Base-by-base conservation (phyloP, 2,329 filamentous ascomycete species). In the Drechslera avenae region DNA sequence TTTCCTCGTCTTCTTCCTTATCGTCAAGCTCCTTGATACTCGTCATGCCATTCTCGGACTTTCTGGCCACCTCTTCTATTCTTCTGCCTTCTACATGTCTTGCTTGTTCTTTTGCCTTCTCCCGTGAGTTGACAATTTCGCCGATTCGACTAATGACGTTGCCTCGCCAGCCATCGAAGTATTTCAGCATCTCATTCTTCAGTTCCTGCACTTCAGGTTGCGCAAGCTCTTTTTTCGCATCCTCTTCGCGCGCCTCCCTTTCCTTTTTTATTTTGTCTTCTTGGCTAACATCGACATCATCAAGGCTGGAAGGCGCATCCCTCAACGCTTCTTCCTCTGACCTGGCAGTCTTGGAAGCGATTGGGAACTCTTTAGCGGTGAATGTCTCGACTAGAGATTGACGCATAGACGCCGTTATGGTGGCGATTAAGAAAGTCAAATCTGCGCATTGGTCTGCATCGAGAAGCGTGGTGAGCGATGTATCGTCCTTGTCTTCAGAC, bases 141-240 rank as follows among this genome's bases (percentile, higher is more conserved):
- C 85, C 83, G 18, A 96, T 77, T 12, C 91, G 83, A 49, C 84
- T 81, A 33, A 90, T 76, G 8, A 96, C 83, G 10, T 79, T 78
- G 5, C 84, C 80, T 63, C 90, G 84, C 93, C 93, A 97, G 57
- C 90, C 87, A 50, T 88, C 85, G 68, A 93, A 96, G 67, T 87
- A 86, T 5, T 80, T 76, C 4, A 95, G 69, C 1, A 86, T 82
- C 46, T 88, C 86, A 56, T 83, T 85, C 75, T 86, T 91, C 62
- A 91, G 74, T 62, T 90, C 86, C 50, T 81, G 75, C 54, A 87
- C 79, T 46, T 78, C 77, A 3, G 76, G 75, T 3, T 74, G 74
- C 14, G 75, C 77, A 8, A 84, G 68, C 52, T 83, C 81, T 57
- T 79, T 79, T 63, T 78, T 64, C 6, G 68, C 64, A 46, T 70